phyloP scores from a whole-genome alignment of 2,329 filamentous ascomycete species.

The Colletotrichum orchidophilum region DNA sequence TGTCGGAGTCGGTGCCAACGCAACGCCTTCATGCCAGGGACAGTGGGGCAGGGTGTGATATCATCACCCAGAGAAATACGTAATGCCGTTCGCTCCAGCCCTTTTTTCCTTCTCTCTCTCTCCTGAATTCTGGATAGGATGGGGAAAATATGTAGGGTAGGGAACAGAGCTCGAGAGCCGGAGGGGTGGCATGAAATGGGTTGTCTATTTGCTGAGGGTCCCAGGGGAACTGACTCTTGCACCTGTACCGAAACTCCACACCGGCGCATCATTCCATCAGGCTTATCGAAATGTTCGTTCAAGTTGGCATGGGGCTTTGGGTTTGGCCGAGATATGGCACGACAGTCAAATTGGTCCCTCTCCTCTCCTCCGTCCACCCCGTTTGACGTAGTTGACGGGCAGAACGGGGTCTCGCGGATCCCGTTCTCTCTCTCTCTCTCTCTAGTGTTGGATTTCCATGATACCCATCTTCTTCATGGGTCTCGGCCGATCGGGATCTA shows the following conservation, averaged over 20 bases:
- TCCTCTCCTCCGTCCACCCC: neutral
- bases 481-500: neutral
- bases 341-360: neutral
- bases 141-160: neutral
- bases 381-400: neutral
- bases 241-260: neutral
- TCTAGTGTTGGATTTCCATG: neutral
- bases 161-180: neutral
- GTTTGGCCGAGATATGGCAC: neutral
- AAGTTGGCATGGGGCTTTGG: neutral
- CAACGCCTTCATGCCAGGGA: slow-evolving; percentile 18
- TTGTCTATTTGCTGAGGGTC: neutral
- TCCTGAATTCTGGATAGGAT: neutral
- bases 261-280: slow-evolving; percentile 8
- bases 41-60: slow-evolving; percentile 30
- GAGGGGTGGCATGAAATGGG: neutral
- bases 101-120: neutral
- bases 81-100: slow-evolving; percentile 30
- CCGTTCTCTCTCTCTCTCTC: neutral
- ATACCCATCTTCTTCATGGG: neutral
- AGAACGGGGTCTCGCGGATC: neutral
- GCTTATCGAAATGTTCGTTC: neutral
- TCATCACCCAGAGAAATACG: slow-evolving; percentile 29
- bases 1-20: slow-evolving; percentile 1
- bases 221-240: slow-evolving; percentile 6